phyloP scores from a whole-genome alignment of 2,329 filamentous ascomycete genomes.

The Aspergillus awamori region DNA sequence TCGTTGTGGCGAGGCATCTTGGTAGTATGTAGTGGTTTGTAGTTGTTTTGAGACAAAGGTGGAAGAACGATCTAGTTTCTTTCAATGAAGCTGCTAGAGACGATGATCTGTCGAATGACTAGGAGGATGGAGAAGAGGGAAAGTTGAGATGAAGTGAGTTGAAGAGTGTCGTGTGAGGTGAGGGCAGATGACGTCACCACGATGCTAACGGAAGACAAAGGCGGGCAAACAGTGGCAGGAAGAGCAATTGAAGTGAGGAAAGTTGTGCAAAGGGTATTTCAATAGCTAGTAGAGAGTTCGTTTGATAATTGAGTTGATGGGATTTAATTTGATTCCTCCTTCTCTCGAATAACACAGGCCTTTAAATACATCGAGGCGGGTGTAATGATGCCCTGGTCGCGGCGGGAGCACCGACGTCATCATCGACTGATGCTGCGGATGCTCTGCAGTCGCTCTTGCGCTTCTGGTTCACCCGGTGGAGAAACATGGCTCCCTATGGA shows the following conservation, averaged over 20 bases:
- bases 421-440: conserved; percentile 1
- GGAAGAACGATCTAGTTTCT: neutral
- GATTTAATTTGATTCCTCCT: neutral
- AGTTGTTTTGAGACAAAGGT: conserved; percentile 10
- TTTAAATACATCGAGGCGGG: neutral
- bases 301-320: neutral
- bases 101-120: neutral
- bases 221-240: neutral
- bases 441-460: neutral
- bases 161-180: conserved; percentile 15
- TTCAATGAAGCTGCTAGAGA: neutral
- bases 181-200: conserved; percentile 28
- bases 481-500: conserved; percentile 3
- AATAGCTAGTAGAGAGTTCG: neutral
- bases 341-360: neutral
- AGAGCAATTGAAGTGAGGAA: neutral
- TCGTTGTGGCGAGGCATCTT: conserved; percentile 73
- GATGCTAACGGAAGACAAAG: conserved; percentile 8
- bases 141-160: neutral
- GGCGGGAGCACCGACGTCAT: conserved; percentile 1
- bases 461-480: conserved; percentile 5
- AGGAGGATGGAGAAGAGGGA: neutral
- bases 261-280: neutral
- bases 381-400: neutral
- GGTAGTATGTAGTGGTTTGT: conserved; percentile 9